Evolutionary conservation across 2,329 filamentous ascomycete species (phyloP), one percentile per base, ranked within the genome.

Genomic region (Penicillium sp.): DNA sequence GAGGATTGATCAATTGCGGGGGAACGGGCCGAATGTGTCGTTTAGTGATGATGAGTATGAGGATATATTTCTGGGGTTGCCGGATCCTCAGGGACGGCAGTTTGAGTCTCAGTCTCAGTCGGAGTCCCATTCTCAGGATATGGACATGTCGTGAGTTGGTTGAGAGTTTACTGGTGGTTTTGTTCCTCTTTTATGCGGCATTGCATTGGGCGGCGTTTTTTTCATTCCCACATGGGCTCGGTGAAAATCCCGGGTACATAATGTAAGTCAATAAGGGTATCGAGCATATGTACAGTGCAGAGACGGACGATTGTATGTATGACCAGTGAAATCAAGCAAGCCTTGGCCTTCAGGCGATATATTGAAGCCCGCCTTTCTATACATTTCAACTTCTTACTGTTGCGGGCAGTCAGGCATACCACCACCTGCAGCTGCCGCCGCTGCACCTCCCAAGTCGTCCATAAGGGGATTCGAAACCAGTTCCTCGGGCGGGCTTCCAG

Each of bases 401-500:
- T 80, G 81, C 10, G 80, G 79, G 69, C 83, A 87, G 33, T 82
- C 80, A 28, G 75, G 71, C 41, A 83, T 78, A 44, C 81, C 69
- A 53, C 79, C 79, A 31, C 73, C 72, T 7, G 79, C 68, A 31
- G 73, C 72, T 7, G 79, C 68, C 28, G 77, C 76, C 56, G 92
- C 88, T 14, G 41, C 47, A 30, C 87, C 87, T 47, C 85, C 84
- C 81, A 95, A 87, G 66, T 95, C 89, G 48, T 91, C 92, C 49
- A 70, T 63, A 31, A 72, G 65, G 5, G 72, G 72, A 38, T 72
- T 73, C 14, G 70, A 63, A 13, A 99, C 87, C 14, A 99, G 76
- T 69, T 97, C 93, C 31, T 88, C 80, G 0, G 93, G 93, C 37
- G 93, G 93, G 16, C 88, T 90, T 9, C 93, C 93, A 53, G 87